Evolutionary conservation across 83 land plant genomes (phyloP).

Genomic region (Isoetes engelmannii): DNA sequence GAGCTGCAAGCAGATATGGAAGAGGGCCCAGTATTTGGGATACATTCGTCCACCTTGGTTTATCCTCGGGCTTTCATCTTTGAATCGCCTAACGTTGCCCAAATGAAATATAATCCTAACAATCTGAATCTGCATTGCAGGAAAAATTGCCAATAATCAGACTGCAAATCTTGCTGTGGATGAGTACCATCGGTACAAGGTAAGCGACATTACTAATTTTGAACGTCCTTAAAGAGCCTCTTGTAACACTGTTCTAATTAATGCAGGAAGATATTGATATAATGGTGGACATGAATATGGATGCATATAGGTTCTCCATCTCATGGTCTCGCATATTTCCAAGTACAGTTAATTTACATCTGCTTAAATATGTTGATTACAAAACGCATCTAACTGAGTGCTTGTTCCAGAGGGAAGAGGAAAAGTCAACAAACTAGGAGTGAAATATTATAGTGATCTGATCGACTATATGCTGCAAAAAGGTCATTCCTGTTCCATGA

Average conservation of each 20-base stretch:
- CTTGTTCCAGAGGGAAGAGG: not conserved
- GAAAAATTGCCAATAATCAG: not conserved
- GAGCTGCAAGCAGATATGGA: slow-evolving; percentile 5
- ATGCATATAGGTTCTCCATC: slow-evolving; percentile 9
- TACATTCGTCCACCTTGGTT: slow-evolving; percentile 1
- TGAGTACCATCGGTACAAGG: slow-evolving; percentile 10
- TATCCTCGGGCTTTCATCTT: not conserved
- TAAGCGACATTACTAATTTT: not conserved
- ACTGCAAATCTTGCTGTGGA: slow-evolving; percentile 6
- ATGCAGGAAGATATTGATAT: slow-evolving; percentile 6
- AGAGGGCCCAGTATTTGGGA: slow-evolving; percentile 13
- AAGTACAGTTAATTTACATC: not conserved
- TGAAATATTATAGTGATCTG: not conserved
- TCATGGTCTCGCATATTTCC: slow-evolving; percentile 10
- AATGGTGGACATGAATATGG: slow-evolving; percentile 11
- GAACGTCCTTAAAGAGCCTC: no score
- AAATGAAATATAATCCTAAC: not conserved
- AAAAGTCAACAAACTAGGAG: not conserved
- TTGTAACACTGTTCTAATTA: not conserved
- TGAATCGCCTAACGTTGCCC: not conserved
- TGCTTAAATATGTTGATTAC: not conserved
- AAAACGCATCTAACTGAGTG: not conserved
- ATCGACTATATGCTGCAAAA: slow-evolving; percentile 5
- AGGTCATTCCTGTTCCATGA: not conserved
- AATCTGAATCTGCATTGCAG: not conserved